Conservation (phyloP, 192 early-diverging fungal genomes). For the Mortierella hygrophila region DNA sequence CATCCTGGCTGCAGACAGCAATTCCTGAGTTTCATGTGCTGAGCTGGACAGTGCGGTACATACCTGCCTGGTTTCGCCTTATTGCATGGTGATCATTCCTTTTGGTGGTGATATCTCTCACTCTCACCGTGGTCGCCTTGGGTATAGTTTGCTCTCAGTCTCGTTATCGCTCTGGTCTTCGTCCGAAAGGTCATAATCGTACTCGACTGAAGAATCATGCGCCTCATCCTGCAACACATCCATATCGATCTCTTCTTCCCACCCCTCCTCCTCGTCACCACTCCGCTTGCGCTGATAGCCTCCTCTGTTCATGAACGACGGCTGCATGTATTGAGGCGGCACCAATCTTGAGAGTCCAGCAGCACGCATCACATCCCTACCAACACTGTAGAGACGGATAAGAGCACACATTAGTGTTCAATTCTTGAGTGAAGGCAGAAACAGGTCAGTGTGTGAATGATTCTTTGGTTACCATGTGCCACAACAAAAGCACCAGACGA, state of each 20-base stretch:
- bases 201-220: conserved; percentile 53
- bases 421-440: neutral
- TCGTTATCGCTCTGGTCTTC: conserved; percentile 43
- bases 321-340: conserved; percentile 51
- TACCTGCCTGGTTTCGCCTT: neutral
- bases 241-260: conserved; percentile 53
- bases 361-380: conserved; percentile 48
- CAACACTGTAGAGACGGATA: conserved; percentile 21
- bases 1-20: neutral
- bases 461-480: conserved; percentile 36
- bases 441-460: neutral
- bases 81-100: neutral
- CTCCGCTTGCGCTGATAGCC: conserved; percentile 37
- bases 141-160: conserved; percentile 10
- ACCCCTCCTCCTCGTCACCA: conserved; percentile 36
- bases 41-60: neutral
- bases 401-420: neutral
- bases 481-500: conserved; percentile 55
- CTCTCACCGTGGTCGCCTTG: conserved; percentile 14
- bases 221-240: conserved; percentile 47
- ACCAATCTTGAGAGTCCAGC: conserved; percentile 45
- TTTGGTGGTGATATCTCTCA: neutral
- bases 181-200: conserved; percentile 52
- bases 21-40: neutral
- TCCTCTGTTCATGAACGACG: conserved; percentile 43